These are phyloP conservation scores for Kwoniella heveanensis DNA, from an alignment of 768 basidiomycete genomes.

Conservation along the genomic window DNA sequence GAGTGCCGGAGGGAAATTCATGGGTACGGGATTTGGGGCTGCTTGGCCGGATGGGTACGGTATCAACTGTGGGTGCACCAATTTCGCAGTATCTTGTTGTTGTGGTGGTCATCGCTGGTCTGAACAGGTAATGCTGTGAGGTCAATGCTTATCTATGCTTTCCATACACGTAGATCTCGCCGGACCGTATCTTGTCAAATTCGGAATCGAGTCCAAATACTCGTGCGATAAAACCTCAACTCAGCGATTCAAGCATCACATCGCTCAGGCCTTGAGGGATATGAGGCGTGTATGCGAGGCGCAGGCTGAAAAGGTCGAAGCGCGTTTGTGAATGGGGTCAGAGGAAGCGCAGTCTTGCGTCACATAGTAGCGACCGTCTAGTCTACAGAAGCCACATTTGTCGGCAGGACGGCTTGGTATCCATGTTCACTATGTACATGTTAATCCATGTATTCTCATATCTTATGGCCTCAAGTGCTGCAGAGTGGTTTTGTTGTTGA, in stretches of 20 bases:
- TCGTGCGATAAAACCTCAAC: slow-evolving; percentile 74
- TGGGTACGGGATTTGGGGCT: slow-evolving; percentile 90
- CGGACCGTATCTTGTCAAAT: slow-evolving; percentile 76
- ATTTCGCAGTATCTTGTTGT: too few species aligned
- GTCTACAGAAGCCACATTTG: too few species aligned
- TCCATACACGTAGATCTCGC: slow-evolving; percentile 66
- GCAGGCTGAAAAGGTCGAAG: neutral
- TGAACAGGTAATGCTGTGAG: too few species aligned
- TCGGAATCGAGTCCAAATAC: slow-evolving; percentile 89
- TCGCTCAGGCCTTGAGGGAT: slow-evolving; percentile 67
- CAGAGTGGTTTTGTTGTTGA: too few species aligned
- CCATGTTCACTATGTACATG: too few species aligned
- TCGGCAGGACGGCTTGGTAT: too few species aligned
- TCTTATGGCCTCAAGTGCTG: too few species aligned
- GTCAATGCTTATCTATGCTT: neutral
- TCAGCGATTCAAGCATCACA: slow-evolving; percentile 64
- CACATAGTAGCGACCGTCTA: too few species aligned
- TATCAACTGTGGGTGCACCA: slow-evolving; percentile 73
- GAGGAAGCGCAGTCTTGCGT: too few species aligned
- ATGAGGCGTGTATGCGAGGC: slow-evolving; percentile 66
- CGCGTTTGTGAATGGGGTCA: neutral
- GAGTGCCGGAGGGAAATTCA: slow-evolving; percentile 80
- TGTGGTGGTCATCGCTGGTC: too few species aligned
- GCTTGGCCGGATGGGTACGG: slow-evolving; percentile 85
- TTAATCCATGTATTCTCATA: too few species aligned